A percentile compares a stretch with the other conserved stretches of the same genome.
Evolutionary conservation across 108 stramenopile genomes (phyloP).

Genomic region (Poteriospumella lacustris): DNA sequence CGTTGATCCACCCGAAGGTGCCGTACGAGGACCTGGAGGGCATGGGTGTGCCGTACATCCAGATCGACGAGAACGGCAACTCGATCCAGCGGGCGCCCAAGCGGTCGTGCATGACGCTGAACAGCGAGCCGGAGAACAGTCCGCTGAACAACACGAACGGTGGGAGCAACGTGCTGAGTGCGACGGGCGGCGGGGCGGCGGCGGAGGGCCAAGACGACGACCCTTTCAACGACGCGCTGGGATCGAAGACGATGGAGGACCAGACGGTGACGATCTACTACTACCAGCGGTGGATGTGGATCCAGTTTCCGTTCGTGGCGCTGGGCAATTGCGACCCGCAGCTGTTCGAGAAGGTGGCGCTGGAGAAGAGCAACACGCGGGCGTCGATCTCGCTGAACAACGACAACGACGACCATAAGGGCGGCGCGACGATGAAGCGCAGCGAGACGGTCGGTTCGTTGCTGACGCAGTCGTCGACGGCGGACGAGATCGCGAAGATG

Average conservation of each 20-base stretch:
- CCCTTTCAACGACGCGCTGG: too few relatives aligned
- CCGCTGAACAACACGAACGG: not conserved
- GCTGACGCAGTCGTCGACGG: not conserved
- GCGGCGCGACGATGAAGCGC: conserved; percentile 27
- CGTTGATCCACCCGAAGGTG: conserved; percentile 49
- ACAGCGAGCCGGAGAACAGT: too few relatives aligned
- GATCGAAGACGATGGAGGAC: conserved; percentile 42
- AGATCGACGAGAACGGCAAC: conserved; percentile 40
- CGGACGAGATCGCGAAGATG: not conserved
- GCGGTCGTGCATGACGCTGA: too few relatives aligned
- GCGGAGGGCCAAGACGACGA: conserved; percentile 35
- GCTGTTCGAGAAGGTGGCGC: not conserved
- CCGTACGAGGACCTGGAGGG: conserved; percentile 41
- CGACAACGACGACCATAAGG: too few relatives aligned
- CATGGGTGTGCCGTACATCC: conserved; percentile 53
- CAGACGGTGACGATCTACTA: conserved; percentile 50
- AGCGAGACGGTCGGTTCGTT: conserved; percentile 20
- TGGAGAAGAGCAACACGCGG: not conserved
- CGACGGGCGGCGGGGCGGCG: not conserved
- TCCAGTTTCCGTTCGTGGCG: conserved; percentile 56
- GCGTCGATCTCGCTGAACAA: not conserved
- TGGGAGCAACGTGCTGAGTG: not conserved
- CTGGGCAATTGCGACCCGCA: conserved; percentile 48
- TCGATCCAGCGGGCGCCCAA: conserved; percentile 38
- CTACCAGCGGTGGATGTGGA: conserved; percentile 60